Evolutionary conservation across 768 basidiomycete species (phyloP), one percentile per base, ranked within the genome.

Genomic region (Erythrobasidium yunnanense): DNA sequence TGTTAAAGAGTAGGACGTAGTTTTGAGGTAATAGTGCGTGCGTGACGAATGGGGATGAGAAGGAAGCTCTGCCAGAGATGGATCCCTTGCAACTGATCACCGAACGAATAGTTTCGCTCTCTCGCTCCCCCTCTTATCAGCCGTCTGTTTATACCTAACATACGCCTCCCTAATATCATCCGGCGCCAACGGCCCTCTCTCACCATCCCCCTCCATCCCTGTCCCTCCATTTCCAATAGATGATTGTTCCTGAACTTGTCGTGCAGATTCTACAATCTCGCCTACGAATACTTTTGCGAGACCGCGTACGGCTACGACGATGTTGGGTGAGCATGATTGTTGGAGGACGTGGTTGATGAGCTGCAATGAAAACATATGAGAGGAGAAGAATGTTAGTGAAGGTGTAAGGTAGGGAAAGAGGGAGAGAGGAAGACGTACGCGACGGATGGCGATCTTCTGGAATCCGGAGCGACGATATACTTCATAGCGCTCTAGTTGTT

Each of bases 111-210:
- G 75, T 67, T 80, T 84, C 76, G 87, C 87, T 47, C 85, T 78
- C 6, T 87, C 87, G 42, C 83, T 81, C 4, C 89, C 90, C 0
- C 86, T 84, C 74, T 89, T 87, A 52, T 83, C 79, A 38, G 67
- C 67, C 38, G 71, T 69, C 1, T 51, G 47, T 72, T 88, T 86
- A 72, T 91, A 93, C 71, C 83, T 77, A 27, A 87, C 79, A 72
- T 93, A 90, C 0, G 90, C 90, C 74, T 91, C 90, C 4, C 90
- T 85, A 11, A 93, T 78, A 75, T 93, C 88, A 70, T 90, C 88
- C 0, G 90, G 90, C 0, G 87, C 84, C 23, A 93, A 77, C 0
- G 90, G 86, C 0, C 90, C 90, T 4, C 79, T 79, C 32, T 90
- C 88, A 1, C 84, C 82, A 20, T n/a, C n/a, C n/a, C n/a, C n/a